These are phyloP conservation scores for Phaeosphaeria sp. DNA, from an alignment of 2,329 filamentous ascomycete species.

Conservation along the genomic window DNA sequence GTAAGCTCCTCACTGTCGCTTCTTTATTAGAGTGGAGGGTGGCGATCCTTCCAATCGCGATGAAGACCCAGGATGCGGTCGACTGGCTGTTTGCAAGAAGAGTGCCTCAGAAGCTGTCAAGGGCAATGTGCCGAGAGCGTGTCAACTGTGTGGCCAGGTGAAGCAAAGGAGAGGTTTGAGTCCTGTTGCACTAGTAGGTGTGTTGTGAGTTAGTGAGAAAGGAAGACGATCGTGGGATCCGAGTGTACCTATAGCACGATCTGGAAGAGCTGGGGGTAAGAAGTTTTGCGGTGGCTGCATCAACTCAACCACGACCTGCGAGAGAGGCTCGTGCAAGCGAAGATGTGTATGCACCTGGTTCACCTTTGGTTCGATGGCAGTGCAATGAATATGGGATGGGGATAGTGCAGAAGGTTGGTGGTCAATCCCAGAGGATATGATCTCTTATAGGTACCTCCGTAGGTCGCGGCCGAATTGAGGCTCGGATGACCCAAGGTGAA, in stretches of 20 bases:
- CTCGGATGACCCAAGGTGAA: slow-evolving; percentile 2
- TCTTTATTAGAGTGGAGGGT: not conserved
- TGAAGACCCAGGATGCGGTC: not conserved
- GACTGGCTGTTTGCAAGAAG: too few species aligned
- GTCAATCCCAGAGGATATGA: not conserved
- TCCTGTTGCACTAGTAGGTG: too few species aligned
- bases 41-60: not conserved
- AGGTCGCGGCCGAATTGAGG: not conserved
- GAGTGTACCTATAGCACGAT: too few species aligned
- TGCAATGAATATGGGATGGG: not conserved
- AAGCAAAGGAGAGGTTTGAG: too few species aligned
- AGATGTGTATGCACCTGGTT: not conserved
- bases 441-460: not conserved
- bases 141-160: too few species aligned
- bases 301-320: not conserved
- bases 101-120: not conserved
- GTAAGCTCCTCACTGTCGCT: not conserved
- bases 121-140: not conserved
- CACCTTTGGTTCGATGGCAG: not conserved
- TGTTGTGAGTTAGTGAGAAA: too few species aligned
- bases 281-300: not conserved
- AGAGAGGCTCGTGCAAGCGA: not conserved
- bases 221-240: too few species aligned
- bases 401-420: not conserved
- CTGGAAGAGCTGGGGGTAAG: not conserved